Conservation (phyloP, 2,329 filamentous ascomycete species). For the Cordyceps cateniannulata region DNA sequence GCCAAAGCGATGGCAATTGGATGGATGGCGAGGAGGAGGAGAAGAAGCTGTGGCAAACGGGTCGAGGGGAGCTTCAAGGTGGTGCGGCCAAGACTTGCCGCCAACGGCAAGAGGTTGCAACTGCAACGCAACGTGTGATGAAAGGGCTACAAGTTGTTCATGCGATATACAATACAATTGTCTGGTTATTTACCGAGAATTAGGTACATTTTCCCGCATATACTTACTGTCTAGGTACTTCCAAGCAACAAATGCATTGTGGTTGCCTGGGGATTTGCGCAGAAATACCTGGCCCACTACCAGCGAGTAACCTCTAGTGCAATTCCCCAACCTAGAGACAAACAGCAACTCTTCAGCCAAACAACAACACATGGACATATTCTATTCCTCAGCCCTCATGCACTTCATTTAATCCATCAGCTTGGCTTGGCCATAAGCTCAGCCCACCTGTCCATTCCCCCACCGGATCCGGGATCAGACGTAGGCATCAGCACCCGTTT, state of each 20-base stretch:
- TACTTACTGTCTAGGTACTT: not conserved
- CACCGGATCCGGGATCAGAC: not conserved
- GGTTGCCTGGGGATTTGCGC: not conserved
- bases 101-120: not conserved
- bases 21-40: not conserved
- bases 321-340: not conserved
- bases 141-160: not conserved
- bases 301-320: not conserved
- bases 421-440: not conserved
- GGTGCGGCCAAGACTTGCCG: not conserved
- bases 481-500: not conserved
- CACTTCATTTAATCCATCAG: not conserved
- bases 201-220: not conserved
- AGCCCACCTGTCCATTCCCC: not conserved
- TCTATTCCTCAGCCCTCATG: not conserved
- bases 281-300: not conserved
- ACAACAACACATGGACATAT: not conserved
- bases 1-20: not conserved
- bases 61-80: not conserved
- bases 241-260: not conserved
- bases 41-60: not conserved
- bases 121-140: not conserved
- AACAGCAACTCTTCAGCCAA: not conserved
- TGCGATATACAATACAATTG: too few relatives aligned
- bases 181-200: too few relatives aligned